Percentiles rank a stretch among this genome's conserved stretches.
phyloP scores from a whole-genome alignment of 1,139 yeast species.

The Pichia sp. region DNA sequence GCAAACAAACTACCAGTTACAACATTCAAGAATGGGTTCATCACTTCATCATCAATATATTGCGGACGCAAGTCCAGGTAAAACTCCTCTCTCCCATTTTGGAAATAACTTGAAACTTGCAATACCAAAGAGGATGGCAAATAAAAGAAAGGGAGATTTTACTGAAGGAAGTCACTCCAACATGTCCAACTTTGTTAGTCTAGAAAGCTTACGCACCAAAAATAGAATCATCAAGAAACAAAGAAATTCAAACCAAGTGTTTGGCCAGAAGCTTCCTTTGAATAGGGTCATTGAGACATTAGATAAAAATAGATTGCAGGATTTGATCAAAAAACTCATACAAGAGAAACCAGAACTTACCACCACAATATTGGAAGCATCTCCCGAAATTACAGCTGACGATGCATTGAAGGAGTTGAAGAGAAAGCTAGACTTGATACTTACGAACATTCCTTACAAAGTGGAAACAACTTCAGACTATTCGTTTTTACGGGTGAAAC shows the following conservation, averaged over 20 bases:
- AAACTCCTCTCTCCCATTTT: too few relatives aligned
- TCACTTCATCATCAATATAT: too few relatives aligned
- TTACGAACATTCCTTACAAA: constrained; percentile 59
- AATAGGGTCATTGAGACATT: constrained; percentile 60
- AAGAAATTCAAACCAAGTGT: constrained; percentile 33
- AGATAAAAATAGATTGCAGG: constrained; percentile 48
- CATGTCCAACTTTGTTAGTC: neutral
- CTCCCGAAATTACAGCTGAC: constrained; percentile 53
- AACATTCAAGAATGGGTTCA: too few relatives aligned
- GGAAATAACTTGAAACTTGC: neutral
- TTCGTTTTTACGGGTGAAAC: constrained; percentile 78
- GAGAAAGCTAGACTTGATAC: constrained; percentile 40
- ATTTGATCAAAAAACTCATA: constrained; percentile 45
- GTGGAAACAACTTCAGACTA: constrained; percentile 74
- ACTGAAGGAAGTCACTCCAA: neutral
- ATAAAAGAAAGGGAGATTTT: neutral
- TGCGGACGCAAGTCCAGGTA: constrained; percentile 5
- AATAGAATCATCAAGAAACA: constrained; percentile 13
- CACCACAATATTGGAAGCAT: constrained; percentile 40
- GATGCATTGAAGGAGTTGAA: constrained; percentile 46
- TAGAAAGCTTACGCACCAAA: neutral
- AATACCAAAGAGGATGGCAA: neutral
- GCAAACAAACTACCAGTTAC: too few relatives aligned
- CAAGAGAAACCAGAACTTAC: constrained; percentile 57
- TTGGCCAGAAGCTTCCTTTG: constrained; percentile 50